Percentiles rank a stretch among this genome's conserved stretches.
Conservation (phyloP, 163 green algal species). For the Chloroidium sp. region DNA sequence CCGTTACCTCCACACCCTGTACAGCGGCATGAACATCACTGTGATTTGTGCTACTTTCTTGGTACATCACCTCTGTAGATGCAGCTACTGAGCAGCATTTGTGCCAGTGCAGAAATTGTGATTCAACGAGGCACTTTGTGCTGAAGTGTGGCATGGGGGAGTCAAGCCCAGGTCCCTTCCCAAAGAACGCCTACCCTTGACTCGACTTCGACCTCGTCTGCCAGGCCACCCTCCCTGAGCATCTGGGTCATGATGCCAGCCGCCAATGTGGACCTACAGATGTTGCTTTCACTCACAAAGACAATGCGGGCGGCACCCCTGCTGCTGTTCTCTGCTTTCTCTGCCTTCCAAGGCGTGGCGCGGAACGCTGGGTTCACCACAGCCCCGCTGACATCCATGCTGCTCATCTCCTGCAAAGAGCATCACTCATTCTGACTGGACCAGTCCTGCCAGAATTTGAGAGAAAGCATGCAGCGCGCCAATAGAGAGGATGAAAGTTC, state of each 20-base stretch:
- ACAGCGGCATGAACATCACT: too few species aligned
- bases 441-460: too few species aligned
- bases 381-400: conserved; percentile 36
- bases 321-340: conserved; percentile 8
- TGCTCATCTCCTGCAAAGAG: background rate
- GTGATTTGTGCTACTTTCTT: too few species aligned
- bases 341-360: conserved; percentile 28
- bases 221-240: conserved; percentile 34
- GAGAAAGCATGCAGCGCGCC: too few species aligned
- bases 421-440: too few species aligned
- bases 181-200: conserved; percentile 12
- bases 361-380: conserved; percentile 56
- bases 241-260: conserved; percentile 34
- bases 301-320: conserved; percentile 26
- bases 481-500: too few species aligned
- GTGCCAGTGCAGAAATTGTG: conserved; percentile 18
- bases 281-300: conserved; percentile 65
- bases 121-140: too few species aligned
- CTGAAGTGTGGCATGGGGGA: background rate
- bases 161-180: background rate
- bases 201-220: conserved; percentile 22
- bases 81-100: background rate
- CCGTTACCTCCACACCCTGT: too few species aligned
- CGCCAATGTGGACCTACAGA: conserved; percentile 64
- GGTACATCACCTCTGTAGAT: too few species aligned